A percentile compares a stretch with the other conserved stretches of the same genome.
Evolutionary conservation across 495 filamentous ascomycete species (phyloP).

Genomic region (Penicillium angulare): DNA sequence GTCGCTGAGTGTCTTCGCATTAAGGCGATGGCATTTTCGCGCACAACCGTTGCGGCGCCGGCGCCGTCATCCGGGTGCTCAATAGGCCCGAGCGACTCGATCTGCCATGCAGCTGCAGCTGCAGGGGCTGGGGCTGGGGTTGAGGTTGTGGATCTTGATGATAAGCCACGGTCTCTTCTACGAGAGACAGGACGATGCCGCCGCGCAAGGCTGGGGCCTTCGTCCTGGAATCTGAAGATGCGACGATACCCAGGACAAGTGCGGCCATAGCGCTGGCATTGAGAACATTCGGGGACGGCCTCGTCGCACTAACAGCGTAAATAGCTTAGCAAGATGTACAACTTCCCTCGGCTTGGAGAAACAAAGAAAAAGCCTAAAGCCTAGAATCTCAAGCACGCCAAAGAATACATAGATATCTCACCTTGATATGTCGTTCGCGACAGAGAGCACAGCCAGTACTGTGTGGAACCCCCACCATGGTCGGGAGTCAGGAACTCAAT

Average conservation of each 20-base stretch:
- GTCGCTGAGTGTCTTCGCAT: constrained; percentile 24
- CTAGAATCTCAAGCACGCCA: too few relatives aligned
- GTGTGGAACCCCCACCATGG: constrained; percentile 40
- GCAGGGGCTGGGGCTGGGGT: neutral
- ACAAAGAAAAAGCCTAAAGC: too few relatives aligned
- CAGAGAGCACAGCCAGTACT: constrained; percentile 39
- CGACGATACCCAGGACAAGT: constrained; percentile 37
- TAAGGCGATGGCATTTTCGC: constrained; percentile 24
- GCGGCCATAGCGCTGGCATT: constrained; percentile 36
- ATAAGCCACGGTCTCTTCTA: constrained; percentile 2
- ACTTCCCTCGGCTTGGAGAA: too few relatives aligned
- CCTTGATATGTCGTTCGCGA: constrained; percentile 39
- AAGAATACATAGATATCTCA: too few relatives aligned
- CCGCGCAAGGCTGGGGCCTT: constrained; percentile 29
- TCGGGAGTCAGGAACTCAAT: constrained; percentile 4
- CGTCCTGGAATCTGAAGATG: constrained; percentile 37
- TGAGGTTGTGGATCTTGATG: neutral
- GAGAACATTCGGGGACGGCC: constrained; percentile 31
- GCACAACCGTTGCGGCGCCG: constrained; percentile 22
- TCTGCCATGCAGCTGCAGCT: neutral
- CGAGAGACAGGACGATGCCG: constrained; percentile 23
- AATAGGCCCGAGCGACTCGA: constrained; percentile 4
- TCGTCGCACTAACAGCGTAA: constrained; percentile 28
- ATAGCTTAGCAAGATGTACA: neutral
- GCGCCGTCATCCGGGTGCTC: neutral